Base-by-base conservation (phyloP, 768 basidiomycete genomes). In the Tricholoma saponaceum region DNA sequence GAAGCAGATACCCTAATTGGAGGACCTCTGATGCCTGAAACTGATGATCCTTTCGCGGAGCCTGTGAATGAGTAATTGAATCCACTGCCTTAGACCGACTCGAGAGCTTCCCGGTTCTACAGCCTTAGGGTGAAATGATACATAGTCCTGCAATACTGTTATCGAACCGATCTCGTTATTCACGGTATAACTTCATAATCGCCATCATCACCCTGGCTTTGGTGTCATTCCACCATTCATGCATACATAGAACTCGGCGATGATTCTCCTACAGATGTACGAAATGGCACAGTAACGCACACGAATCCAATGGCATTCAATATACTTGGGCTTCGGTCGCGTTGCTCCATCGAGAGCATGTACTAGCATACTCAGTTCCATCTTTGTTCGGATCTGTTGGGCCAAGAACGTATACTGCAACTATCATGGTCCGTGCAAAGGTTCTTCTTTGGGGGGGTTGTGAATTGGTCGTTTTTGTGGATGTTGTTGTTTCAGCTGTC, bases 11-110 rank as follows among this genome's bases (percentile, higher is more conserved):
- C 72, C 10, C 66, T 90, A 22, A 74, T 89, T 32, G 87, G 83
- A 13, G 84, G 81, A 0, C 69, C 79, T 16, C 66, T 87, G 57
- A 83, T 91, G 78, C 84, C 85, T 67, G 70, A 79, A 51, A 72
- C 73, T 14, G 77, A 65, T 0, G 86, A 90, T 64, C 87, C 87
- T 5, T 92, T 90, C 66, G 76, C 70, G 30, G 66, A 66, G 23
- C 61, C 63, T 37, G 54, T 64, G 28, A 30, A 58, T 32, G 58
- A 61, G 35, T 62, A 56, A 32, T 56, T 14, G 46, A 43, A 49
- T 12, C 14, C 14, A 14, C 47, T 23, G 10, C 14, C 6, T n/a
- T 39, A 18, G 39, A 41, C 39, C 5, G 39, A 41, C 39, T 41
- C 6, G n/a, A 20, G 18, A 18, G 39, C n/a, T 23, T 4, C 39